phyloP scores from a whole-genome alignment of 2,329 filamentous ascomycete genomes.

The Penicillium brasilianum region DNA sequence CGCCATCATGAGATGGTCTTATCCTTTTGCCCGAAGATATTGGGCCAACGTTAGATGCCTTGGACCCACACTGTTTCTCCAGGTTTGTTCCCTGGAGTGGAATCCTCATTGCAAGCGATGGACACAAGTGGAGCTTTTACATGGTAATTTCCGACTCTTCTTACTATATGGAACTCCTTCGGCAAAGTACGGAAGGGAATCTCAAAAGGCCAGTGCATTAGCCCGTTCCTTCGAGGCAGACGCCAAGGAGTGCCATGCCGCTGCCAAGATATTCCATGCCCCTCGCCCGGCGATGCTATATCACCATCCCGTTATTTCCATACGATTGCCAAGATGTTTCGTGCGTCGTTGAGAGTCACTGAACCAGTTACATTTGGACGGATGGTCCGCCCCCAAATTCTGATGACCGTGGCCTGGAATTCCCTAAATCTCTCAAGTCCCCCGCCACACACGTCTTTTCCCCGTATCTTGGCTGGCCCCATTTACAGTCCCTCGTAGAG shows the following conservation, averaged over 20 bases:
- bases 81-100: neutral
- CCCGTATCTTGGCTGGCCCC: constrained; percentile 34
- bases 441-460: constrained; percentile 26
- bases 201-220: neutral
- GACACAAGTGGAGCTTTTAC: neutral
- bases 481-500: constrained; percentile 15
- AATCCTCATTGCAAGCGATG: neutral
- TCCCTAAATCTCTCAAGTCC: constrained; percentile 9
- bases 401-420: constrained; percentile 10
- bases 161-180: neutral
- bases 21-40: too few species aligned
- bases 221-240: neutral
- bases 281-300: constrained; percentile 19
- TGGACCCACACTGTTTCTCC: neutral
- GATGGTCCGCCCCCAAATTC: constrained; percentile 22
- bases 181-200: constrained; percentile 4
- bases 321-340: constrained; percentile 13
- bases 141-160: neutral
- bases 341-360: constrained; percentile 6
- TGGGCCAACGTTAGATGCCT: neutral
- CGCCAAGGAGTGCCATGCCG: constrained; percentile 8
- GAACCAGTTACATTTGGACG: constrained; percentile 14
- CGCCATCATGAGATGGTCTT: neutral
- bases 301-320: constrained; percentile 8
- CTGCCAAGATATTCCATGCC: constrained; percentile 8